A percentile compares a stretch with the other conserved stretches of the same genome.
These are phyloP conservation scores for Trametes sp. DNA, from an alignment of 1,284 basidiomycete species.

Conservation along the genomic window DNA sequence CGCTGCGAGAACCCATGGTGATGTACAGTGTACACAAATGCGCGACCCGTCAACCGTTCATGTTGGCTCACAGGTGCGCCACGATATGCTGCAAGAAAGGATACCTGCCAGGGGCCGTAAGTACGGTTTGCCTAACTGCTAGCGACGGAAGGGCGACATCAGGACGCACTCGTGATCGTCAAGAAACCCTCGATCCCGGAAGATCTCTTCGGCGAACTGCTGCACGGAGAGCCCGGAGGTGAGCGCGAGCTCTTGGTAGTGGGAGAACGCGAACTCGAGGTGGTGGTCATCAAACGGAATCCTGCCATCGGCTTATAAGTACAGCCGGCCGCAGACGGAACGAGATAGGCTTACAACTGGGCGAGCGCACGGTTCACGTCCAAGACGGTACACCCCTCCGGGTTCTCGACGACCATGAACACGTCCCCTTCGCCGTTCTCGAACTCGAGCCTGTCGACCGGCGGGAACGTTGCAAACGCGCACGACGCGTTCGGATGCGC, in stretches of 20 bases:
- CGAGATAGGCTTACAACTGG: slow-evolving; percentile 35
- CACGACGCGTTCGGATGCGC: slow-evolving; percentile 43
- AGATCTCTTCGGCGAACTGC: slow-evolving; percentile 31
- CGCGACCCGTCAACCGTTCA: too few species aligned
- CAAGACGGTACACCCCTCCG: slow-evolving; percentile 42
- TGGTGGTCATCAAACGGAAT: slow-evolving; percentile 38
- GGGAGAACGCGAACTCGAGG: slow-evolving; percentile 37
- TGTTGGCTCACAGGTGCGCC: not conserved
- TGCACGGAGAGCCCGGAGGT: slow-evolving; percentile 34
- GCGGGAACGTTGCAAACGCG: slow-evolving; percentile 43
- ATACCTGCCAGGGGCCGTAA: slow-evolving; percentile 13
- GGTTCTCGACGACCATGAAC: slow-evolving; percentile 42
- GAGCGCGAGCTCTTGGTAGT: slow-evolving; percentile 41
- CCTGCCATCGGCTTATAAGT: slow-evolving; percentile 30
- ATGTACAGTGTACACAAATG: slow-evolving; percentile 1
- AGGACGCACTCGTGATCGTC: slow-evolving; percentile 40
- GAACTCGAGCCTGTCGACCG: slow-evolving; percentile 38
- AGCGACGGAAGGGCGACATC: not conserved
- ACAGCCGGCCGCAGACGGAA: not conserved
- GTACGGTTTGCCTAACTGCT: not conserved
- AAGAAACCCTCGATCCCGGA: slow-evolving; percentile 37
- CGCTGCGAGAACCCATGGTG: slow-evolving; percentile 7
- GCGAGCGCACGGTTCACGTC: slow-evolving; percentile 46
- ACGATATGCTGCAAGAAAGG: slow-evolving; percentile 27
- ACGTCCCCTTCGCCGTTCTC: slow-evolving; percentile 36